phyloP scores from a whole-genome alignment of 2,329 filamentous ascomycete species.

The Rachicladosporium sp. region DNA sequence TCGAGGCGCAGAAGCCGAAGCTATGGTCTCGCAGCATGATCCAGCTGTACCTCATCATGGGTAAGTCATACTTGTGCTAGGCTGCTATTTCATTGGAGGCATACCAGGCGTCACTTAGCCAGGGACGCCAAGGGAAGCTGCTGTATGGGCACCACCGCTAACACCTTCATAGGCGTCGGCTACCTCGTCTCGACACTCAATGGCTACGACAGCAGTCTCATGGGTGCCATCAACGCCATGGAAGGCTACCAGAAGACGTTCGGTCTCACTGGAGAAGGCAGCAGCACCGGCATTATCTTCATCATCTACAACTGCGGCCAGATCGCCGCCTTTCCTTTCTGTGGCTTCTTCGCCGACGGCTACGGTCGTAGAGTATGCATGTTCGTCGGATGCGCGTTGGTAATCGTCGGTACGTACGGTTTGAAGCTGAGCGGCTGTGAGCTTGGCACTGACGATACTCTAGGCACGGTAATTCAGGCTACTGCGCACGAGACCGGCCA shows the following conservation, averaged over 20 bases:
- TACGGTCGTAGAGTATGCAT: conserved; percentile 43
- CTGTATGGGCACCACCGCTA: too few relatives aligned
- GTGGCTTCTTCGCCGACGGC: conserved; percentile 27
- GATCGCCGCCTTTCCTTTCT: conserved; percentile 38
- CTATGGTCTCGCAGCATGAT: conserved; percentile 14
- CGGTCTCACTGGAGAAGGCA: conserved; percentile 34
- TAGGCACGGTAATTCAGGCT: conserved; percentile 33
- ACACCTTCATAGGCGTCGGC: conserved; percentile 1
- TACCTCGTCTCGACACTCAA: conserved; percentile 8
- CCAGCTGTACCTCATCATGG: conserved; percentile 13
- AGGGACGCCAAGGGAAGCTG: too few relatives aligned
- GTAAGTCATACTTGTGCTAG: neutral
- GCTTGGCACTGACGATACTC: neutral
- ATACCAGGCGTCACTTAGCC: too few relatives aligned
- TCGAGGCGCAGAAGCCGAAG: conserved; percentile 12
- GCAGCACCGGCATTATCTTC: conserved; percentile 36
- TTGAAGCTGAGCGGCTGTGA: neutral
- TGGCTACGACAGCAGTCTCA: conserved; percentile 24
- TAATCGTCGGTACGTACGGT: conserved; percentile 33
- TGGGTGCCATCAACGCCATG: conserved; percentile 44
- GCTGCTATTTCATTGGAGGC: too few relatives aligned
- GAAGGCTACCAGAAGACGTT: conserved; percentile 39
- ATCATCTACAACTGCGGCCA: conserved; percentile 36
- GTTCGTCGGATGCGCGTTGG: conserved; percentile 41
- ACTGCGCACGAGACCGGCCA: conserved; percentile 36